Percentiles rank a stretch among this genome's conserved stretches.
These are phyloP conservation scores for Yamadazyma nakazawae DNA, from an alignment of 805 yeast species.

Conservation along the genomic window DNA sequence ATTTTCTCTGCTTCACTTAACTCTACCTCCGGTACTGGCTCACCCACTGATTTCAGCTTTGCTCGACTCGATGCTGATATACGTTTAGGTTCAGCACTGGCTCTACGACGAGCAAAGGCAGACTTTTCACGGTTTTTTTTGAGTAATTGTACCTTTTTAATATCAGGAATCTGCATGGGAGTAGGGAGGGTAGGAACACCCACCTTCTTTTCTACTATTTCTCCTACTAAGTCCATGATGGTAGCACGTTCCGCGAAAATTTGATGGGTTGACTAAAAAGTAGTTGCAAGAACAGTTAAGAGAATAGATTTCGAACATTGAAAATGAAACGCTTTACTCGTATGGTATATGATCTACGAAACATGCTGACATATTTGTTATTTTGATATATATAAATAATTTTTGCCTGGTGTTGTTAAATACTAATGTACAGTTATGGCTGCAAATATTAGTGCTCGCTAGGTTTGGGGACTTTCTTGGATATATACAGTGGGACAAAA, in stretches of 20 bases:
- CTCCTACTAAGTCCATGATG: constrained; percentile 66
- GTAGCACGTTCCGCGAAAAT: background rate
- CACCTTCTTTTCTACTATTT: constrained; percentile 63
- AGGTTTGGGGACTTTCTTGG: background rate
- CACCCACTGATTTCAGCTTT: constrained; percentile 6
- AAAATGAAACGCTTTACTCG: too few species aligned
- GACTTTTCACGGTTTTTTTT: constrained; percentile 44
- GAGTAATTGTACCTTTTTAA: constrained; percentile 15
- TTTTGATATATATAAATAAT: too few species aligned
- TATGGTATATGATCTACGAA: too few species aligned
- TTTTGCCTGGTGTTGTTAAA: too few species aligned
- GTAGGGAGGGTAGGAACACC: constrained; percentile 32
- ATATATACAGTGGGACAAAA: constrained; percentile 16
- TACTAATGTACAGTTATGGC: background rate
- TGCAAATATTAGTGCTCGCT: constrained; percentile 3
- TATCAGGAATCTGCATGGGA: constrained; percentile 14
- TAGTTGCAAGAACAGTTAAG: too few species aligned
- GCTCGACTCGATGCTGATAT: constrained; percentile 5
- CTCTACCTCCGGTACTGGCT: constrained; percentile 19
- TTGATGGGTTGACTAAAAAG: background rate
- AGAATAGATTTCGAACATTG: too few species aligned
- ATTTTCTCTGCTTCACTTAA: constrained; percentile 66
- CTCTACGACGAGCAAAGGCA: constrained; percentile 30
- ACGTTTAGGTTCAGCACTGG: background rate
- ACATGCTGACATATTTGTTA: too few species aligned